A percentile compares a stretch with the other conserved stretches of the same genome.
phyloP scores from a whole-genome alignment of 345 rosid genomes.

The Eucalyptus sp. region DNA sequence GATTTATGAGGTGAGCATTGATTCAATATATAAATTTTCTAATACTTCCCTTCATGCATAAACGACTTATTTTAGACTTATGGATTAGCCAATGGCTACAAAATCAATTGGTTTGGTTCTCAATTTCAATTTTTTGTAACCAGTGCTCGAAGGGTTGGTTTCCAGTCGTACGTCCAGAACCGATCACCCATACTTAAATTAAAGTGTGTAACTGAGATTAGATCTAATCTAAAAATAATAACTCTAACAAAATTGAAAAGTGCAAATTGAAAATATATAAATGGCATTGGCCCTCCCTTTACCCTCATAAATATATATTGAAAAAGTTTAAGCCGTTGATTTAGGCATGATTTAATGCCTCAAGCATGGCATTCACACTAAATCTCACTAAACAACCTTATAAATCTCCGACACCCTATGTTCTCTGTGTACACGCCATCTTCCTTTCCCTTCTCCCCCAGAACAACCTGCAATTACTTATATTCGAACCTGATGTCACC shows the following conservation, averaged over 20 bases:
- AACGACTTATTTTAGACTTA: neutral
- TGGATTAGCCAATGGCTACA: neutral
- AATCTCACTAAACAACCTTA: neutral
- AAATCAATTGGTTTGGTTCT: no score
- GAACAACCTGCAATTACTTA: neutral
- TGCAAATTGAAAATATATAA: neutral
- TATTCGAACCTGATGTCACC: neutral
- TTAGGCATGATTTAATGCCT: neutral
- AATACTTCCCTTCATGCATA: neutral
- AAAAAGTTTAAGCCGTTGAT: no score
- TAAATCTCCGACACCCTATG: neutral
- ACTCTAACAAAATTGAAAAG: neutral
- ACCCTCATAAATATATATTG: no score
- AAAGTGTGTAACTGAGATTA: no score
- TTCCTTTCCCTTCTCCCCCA: neutral
- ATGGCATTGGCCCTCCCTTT: no score
- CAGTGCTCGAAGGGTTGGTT: accelerated
- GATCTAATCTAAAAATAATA: neutral
- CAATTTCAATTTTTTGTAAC: no score
- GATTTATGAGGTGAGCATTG: neutral
- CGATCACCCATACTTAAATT: neutral
- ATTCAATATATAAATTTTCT: neutral
- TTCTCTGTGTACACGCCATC: neutral
- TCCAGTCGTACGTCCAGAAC: no score
- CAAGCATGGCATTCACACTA: neutral